Conservation (phyloP, 805 yeast species). For the Blastobotrys robertii region DNA sequence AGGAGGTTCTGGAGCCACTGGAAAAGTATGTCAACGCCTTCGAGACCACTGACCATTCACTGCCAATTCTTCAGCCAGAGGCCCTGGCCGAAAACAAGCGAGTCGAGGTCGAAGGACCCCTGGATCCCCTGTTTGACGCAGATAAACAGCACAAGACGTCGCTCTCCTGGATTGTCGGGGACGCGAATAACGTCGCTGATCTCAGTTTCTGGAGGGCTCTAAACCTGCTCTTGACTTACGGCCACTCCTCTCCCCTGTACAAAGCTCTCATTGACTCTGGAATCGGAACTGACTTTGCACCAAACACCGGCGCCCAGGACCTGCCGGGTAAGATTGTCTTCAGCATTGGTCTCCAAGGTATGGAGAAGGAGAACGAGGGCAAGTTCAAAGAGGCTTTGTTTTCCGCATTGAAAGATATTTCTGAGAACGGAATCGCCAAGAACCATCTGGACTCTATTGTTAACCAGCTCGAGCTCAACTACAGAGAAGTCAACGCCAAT, state of each 20-base stretch:
- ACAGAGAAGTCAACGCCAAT: slow-evolving; percentile 80
- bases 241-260: slow-evolving; percentile 86
- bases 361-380: slow-evolving; percentile 37
- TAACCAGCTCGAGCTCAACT: slow-evolving; percentile 75
- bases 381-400: slow-evolving; percentile 40
- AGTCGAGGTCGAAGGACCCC: slow-evolving; percentile 55
- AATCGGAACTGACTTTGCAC: slow-evolving; percentile 73
- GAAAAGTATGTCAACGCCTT: slow-evolving; percentile 37
- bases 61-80: slow-evolving; percentile 35
- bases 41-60: slow-evolving; percentile 8
- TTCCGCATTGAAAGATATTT: slow-evolving; percentile 37
- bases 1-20: slow-evolving; percentile 48
- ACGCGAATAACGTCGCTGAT: slow-evolving; percentile 57
- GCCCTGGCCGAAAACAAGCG: slow-evolving; percentile 27
- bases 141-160: slow-evolving; percentile 65
- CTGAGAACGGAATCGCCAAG: slow-evolving; percentile 38
- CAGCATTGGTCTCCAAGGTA: slow-evolving; percentile 79
- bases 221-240: slow-evolving; percentile 67
- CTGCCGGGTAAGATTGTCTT: slow-evolving; percentile 69
- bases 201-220: slow-evolving; percentile 64
- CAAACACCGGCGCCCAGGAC: slow-evolving; percentile 80
- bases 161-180: slow-evolving; percentile 80
- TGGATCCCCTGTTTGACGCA: slow-evolving; percentile 68
- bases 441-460: slow-evolving; percentile 72
- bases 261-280: slow-evolving; percentile 81